Evolutionary conservation across 495 filamentous ascomycete species (phyloP), one percentile per base, ranked within the genome.

Genomic region (Aspergillus incahuasiensis): DNA sequence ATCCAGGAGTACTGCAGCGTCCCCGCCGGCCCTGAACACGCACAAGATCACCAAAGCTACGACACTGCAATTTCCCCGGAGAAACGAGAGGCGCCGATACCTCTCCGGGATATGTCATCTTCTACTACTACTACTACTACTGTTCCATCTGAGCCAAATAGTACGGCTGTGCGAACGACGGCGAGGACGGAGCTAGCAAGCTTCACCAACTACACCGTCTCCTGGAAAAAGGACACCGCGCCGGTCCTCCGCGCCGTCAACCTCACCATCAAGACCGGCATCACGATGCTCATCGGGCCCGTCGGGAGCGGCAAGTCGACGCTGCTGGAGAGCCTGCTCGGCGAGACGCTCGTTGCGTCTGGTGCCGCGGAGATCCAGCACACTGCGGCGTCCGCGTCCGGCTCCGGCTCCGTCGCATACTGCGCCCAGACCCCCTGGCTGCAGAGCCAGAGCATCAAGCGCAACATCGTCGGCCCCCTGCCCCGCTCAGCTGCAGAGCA

Each of bases 361-460:
- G 38, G 13, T n/a, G n/a, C n/a, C n/a, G n/a, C n/a, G n/a, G n/a
- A n/a, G n/a, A n/a, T n/a, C n/a, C n/a, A n/a, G n/a, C n/a, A n/a
- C n/a, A n/a, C n/a, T n/a, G n/a, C n/a, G n/a, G n/a, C n/a, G n/a
- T n/a, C n/a, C n/a, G n/a, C n/a, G n/a, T n/a, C n/a, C n/a, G n/a
- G n/a, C n/a, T n/a, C 5, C 9, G 28, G 28, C 32, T 35, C 32
- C 6, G 56, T 75, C 13, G 70, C 70, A 0, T 77, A 65, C 40
- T 78, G 74, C 45, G 55, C 61, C 18, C 74, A 79, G 40, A 63
- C 30, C 1, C 65, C 74, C 0, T 77, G 68, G 60, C 47, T 76
- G 0, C 56, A 50, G n/a, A 77, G 75, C 54, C 56, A 48, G 7
- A 72, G 66, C 1, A 67, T 78, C 9, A 57, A 64, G 16, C 39